These are phyloP conservation scores for Geranomyces variabilis DNA, from an alignment of 192 early-diverging fungal species.

Conservation along the genomic window DNA sequence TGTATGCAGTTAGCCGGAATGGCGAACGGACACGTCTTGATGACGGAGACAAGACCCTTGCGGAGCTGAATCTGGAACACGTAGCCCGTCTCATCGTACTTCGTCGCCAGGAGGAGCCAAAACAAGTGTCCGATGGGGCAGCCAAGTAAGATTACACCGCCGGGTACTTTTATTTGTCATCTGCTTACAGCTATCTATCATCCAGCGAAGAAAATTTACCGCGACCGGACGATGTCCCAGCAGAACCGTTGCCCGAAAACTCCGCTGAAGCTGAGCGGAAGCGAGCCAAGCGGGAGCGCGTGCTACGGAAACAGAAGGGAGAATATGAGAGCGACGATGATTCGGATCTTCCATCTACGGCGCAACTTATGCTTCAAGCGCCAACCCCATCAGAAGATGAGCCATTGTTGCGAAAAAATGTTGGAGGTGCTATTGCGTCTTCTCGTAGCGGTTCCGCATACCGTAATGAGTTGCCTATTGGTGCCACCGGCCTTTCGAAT, in stretches of 20 bases:
- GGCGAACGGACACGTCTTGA: not conserved
- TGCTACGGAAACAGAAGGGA: constrained; percentile 1
- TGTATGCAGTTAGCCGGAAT: not conserved
- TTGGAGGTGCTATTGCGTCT: not conserved
- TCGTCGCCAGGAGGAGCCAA: too few species aligned
- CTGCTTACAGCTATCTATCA: too few species aligned
- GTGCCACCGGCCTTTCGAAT: constrained; percentile 68
- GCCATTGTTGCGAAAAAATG: not conserved
- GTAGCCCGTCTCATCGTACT: not conserved
- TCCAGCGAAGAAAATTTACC: too few species aligned
- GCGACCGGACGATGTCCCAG: too few species aligned
- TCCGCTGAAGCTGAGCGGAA: not conserved
- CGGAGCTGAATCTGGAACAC: constrained; percentile 16
- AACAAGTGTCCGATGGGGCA: too few species aligned
- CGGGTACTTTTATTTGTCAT: too few species aligned
- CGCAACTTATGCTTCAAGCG: constrained; percentile 16
- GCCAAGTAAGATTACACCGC: too few species aligned
- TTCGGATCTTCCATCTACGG: not conserved
- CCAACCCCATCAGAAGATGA: not conserved
- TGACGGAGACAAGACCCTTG: constrained; percentile 15
- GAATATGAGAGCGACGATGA: not conserved
- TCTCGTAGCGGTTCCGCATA: not conserved
- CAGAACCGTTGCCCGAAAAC: not conserved
- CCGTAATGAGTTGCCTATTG: constrained; percentile 19
- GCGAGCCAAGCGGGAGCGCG: constrained; percentile 5